phyloP scores from a whole-genome alignment of 805 yeast genomes.

The Candida easanensis region DNA sequence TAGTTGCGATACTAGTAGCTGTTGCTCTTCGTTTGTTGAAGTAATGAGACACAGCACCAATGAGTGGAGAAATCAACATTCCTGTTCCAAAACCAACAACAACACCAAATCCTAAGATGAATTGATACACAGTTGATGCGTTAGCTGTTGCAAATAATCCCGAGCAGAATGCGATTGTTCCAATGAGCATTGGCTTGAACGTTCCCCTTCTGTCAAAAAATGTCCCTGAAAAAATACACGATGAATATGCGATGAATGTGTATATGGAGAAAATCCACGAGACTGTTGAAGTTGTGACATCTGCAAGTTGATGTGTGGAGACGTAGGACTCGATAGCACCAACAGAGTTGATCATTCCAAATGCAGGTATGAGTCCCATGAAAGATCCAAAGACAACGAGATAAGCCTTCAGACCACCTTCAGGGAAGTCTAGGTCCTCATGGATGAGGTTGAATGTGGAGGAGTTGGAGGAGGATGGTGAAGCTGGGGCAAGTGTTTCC shows the following conservation, averaged over 20 bases:
- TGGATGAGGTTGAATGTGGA: constrained; percentile 10
- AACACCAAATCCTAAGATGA: constrained; percentile 50
- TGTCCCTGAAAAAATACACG: constrained; percentile 42
- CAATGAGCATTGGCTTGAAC: constrained; percentile 34
- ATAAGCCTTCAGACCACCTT: constrained; percentile 55
- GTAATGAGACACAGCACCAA: constrained; percentile 42
- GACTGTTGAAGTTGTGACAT: constrained; percentile 42
- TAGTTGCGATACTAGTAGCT: constrained; percentile 44
- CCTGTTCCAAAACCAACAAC: constrained; percentile 45
- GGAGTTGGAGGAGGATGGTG: constrained; percentile 5
- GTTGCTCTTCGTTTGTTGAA: constrained; percentile 41
- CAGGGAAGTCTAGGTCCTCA: constrained; percentile 38
- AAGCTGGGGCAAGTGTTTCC: constrained; percentile 1
- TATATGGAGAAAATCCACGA: constrained; percentile 53
- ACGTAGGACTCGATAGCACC: constrained; percentile 64
- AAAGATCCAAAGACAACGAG: constrained; percentile 54
- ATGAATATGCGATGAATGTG: constrained; percentile 27
- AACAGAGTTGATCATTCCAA: constrained; percentile 55
- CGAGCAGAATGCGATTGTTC: constrained; percentile 33
- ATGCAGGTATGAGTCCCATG: constrained; percentile 48
- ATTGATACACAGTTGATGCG: constrained; percentile 44
- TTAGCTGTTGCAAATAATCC: constrained; percentile 46
- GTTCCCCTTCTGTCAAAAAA: constrained; percentile 47
- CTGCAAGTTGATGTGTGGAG: constrained; percentile 46
- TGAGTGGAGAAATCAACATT: constrained; percentile 40